Evolutionary conservation across 768 basidiomycete species (phyloP).

Genomic region (Crassisporium funariophilum): DNA sequence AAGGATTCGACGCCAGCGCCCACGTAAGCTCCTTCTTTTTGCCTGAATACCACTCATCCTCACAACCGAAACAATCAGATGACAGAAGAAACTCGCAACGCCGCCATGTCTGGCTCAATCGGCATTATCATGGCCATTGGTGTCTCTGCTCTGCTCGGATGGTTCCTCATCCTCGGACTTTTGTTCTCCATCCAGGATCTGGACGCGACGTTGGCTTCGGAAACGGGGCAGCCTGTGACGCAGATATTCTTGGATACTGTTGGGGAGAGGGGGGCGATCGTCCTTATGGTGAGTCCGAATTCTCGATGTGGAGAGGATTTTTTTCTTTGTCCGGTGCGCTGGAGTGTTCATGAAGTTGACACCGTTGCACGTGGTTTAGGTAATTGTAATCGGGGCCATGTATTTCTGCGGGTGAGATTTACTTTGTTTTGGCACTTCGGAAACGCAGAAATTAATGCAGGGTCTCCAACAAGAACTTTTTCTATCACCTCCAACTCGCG

Average conservation of each 20-base stretch:
- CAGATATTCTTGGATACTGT: conserved; percentile 81
- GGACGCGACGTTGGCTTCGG: conserved; percentile 49
- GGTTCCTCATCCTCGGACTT: conserved; percentile 72
- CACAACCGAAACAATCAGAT: conserved; percentile 41
- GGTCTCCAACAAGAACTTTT: conserved; percentile 56
- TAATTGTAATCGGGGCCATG: conserved; percentile 72
- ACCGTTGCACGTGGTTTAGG: conserved; percentile 33
- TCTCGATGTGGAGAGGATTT: too few relatives aligned
- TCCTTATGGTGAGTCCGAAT: conserved; percentile 55
- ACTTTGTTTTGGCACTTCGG: not conserved
- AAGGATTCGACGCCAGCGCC: conserved; percentile 75
- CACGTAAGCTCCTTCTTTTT: conserved; percentile 44
- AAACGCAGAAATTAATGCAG: too few relatives aligned
- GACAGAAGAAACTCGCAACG: conserved; percentile 78
- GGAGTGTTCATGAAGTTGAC: not conserved
- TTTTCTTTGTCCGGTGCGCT: too few relatives aligned
- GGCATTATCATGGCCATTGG: conserved; percentile 74
- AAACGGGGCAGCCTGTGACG: conserved; percentile 70
- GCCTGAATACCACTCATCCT: not conserved
- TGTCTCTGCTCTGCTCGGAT: conserved; percentile 71
- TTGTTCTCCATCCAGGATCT: conserved; percentile 80
- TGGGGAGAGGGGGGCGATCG: conserved; percentile 73
- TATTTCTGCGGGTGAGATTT: conserved; percentile 66
- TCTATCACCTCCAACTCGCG: conserved; percentile 78
- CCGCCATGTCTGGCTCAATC: conserved; percentile 65